Evolutionary conservation across 345 rosid genomes (phyloP).

Genomic region (Raphanus sativus): DNA sequence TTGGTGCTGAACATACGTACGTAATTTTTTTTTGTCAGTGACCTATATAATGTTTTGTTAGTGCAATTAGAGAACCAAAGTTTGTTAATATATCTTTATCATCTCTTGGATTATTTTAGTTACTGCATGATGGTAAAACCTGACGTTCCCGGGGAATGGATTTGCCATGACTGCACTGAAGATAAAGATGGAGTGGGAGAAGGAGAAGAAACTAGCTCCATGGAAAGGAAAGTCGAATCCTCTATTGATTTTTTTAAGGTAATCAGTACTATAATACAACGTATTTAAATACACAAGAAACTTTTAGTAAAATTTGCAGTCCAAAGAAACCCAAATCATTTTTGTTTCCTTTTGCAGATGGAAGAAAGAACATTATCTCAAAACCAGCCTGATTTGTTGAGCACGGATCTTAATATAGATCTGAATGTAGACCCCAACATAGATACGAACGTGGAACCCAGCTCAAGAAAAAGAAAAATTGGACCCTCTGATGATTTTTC

Average conservation of each 20-base stretch:
- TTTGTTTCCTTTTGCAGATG: neutral
- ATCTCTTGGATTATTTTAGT: slow-evolving; percentile 31
- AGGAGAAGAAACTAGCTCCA: neutral
- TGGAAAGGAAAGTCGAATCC: slow-evolving; percentile 9
- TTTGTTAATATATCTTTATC: neutral
- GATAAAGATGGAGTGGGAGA: slow-evolving; percentile 31
- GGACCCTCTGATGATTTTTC: neutral
- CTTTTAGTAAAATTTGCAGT: neutral
- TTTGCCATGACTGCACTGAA: slow-evolving; percentile 55
- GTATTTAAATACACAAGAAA: neutral
- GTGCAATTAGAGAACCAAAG: neutral
- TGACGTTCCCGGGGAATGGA: slow-evolving; percentile 47
- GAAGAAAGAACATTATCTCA: neutral
- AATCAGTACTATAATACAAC: neutral
- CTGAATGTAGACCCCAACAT: neutral
- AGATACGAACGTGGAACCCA: neutral
- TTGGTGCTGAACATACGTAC: slow-evolving; percentile 74
- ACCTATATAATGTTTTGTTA: neutral
- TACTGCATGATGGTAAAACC: slow-evolving; percentile 60
- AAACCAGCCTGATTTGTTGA: neutral
- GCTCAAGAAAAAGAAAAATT: neutral
- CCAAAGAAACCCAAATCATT: neutral
- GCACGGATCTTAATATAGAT: neutral
- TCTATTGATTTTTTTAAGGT: neutral
- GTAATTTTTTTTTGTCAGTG: neutral